Evolutionary conservation across 108 stramenopile species (phyloP).

Genomic region (Skeletonema costatum): DNA sequence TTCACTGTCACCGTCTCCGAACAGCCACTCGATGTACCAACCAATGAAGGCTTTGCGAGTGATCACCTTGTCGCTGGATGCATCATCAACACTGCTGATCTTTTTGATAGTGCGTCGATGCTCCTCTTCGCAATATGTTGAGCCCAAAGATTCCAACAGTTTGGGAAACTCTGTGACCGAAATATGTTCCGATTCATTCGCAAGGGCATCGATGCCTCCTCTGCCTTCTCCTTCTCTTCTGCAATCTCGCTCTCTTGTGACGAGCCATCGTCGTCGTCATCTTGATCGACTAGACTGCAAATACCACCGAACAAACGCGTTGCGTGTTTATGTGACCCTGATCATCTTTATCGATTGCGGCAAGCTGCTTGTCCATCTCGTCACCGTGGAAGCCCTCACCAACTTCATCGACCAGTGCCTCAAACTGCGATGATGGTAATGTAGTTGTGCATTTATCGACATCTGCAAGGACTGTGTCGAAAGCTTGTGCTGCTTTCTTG

Average conservation of each 20-base stretch:
- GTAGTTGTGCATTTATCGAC: constrained; percentile 21
- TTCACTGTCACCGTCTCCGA: constrained; percentile 76
- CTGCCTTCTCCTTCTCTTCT: constrained; percentile 72
- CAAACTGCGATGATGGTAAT: constrained; percentile 32
- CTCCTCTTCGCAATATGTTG: constrained; percentile 90
- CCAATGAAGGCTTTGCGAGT: constrained; percentile 59
- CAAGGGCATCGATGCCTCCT: constrained; percentile 34
- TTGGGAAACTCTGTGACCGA: constrained; percentile 58
- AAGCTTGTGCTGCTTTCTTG: too few species aligned
- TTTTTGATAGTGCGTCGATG: constrained; percentile 66
- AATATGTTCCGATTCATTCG: constrained; percentile 35
- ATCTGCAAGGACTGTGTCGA: constrained; percentile 9
- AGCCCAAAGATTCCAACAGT: constrained; percentile 79
- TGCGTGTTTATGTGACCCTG: constrained; percentile 54
- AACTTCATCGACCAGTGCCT: constrained; percentile 67
- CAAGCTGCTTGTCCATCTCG: constrained; percentile 71
- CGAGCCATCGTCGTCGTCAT: constrained; percentile 36
- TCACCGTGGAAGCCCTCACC: constrained; percentile 89
- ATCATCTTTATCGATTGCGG: constrained; percentile 52
- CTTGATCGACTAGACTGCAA: constrained; percentile 46
- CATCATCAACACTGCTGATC: constrained; percentile 33
- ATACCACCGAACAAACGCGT: constrained; percentile 77
- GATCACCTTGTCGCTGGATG: constrained; percentile 33
- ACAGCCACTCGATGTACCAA: constrained; percentile 91
- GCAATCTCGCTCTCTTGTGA: constrained; percentile 61